These are phyloP conservation scores for Chaetomium olivaceum DNA, from an alignment of 2,329 filamentous ascomycete genomes.

Conservation along the genomic window DNA sequence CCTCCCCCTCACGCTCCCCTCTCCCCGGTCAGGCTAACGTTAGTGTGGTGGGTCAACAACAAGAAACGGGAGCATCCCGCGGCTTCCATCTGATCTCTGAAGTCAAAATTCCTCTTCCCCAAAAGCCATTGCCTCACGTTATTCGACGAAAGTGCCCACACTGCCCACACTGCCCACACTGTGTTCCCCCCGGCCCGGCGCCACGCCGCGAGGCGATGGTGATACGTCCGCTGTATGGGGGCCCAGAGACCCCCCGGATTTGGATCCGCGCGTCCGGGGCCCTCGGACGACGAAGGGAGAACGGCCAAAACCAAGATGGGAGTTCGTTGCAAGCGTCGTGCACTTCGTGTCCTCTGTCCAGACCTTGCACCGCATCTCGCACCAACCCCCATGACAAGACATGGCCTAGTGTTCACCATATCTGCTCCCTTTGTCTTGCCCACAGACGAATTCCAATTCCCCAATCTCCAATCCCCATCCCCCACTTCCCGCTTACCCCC, in stretches of 20 bases:
- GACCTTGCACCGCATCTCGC: no score
- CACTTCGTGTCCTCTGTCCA: no score
- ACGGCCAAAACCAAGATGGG: not conserved
- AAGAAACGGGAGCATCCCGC: not conserved
- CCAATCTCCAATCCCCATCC: no score
- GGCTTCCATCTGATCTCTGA: not conserved
- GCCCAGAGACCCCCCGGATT: not conserved
- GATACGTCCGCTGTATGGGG: not conserved
- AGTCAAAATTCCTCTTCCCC: not conserved
- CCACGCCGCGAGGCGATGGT: not conserved
- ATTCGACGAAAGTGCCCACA: not conserved
- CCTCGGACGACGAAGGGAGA: not conserved
- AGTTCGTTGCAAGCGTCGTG: no score
- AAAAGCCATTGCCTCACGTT: not conserved
- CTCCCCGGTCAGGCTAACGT: not conserved
- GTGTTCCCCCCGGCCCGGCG: not conserved
- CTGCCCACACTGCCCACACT: not conserved
- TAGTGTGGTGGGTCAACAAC: not conserved
- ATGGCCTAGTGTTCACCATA: no score
- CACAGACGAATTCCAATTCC: no score
- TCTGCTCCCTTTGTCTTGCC: no score
- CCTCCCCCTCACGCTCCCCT: not conserved
- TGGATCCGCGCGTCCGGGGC: not conserved
- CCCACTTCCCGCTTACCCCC: no score
- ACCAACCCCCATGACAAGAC: no score